These are phyloP conservation scores for Allomyces macrogynus DNA, from an alignment of 192 early-diverging fungal species.

Conservation along the genomic window DNA sequence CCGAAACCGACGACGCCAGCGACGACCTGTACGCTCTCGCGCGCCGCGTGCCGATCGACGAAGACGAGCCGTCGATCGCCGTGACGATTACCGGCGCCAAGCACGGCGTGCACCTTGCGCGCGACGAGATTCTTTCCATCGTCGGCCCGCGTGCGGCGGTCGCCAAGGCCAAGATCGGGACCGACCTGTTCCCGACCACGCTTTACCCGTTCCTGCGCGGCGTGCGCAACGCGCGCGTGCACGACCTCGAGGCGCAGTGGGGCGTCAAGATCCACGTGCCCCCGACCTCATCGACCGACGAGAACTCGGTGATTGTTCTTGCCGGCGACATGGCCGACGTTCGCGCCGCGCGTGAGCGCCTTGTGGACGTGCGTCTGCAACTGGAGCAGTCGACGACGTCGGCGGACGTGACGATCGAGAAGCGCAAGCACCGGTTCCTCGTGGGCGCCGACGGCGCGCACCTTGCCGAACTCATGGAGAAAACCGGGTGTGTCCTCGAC, in stretches of 20 bases:
- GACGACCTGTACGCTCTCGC: constrained; percentile 6
- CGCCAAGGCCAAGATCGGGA: too few relatives aligned
- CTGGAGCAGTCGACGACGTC: constrained; percentile 44
- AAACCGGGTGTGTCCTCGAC: constrained; percentile 70
- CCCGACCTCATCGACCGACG: constrained; percentile 13
- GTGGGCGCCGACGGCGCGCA: constrained; percentile 57
- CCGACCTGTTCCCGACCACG: constrained; percentile 28
- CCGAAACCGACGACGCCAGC: constrained; percentile 14
- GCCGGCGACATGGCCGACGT: constrained; percentile 59
- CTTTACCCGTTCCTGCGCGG: constrained; percentile 72
- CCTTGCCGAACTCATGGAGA: constrained; percentile 63
- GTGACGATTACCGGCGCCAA: constrained; percentile 68
- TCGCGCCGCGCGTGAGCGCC: constrained; percentile 33
- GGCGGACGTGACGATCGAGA: constrained; percentile 50
- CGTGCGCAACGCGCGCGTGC: constrained; percentile 37
- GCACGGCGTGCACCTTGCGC: constrained; percentile 60
- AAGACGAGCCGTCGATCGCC: constrained; percentile 39
- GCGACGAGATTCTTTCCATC: constrained; percentile 60
- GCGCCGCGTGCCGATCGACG: constrained; percentile 13
- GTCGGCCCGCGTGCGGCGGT: constrained; percentile 42
- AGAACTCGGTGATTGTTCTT: constrained; percentile 38
- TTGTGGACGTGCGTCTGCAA: constrained; percentile 35
- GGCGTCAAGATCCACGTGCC: constrained; percentile 64
- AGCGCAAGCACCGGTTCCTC: constrained; percentile 83
- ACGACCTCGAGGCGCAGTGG: constrained; percentile 34